These are phyloP conservation scores for Neurospora hispaniola DNA, from an alignment of 495 filamentous ascomycete genomes.

Conservation along the genomic window DNA sequence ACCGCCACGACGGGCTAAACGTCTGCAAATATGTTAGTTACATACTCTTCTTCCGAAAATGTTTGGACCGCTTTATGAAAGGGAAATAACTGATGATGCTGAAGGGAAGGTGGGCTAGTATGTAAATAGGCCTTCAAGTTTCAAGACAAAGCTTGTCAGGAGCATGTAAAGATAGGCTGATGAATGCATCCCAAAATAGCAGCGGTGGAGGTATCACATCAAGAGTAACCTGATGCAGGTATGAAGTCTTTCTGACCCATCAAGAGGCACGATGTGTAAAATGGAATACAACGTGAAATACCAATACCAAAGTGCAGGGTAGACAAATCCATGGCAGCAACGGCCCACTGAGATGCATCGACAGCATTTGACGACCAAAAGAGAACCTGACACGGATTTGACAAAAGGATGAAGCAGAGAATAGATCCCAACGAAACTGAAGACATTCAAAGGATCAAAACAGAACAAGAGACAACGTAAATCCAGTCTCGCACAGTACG, in stretches of 20 bases:
- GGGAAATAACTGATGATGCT: background rate
- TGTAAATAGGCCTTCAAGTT: background rate
- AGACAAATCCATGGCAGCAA: background rate
- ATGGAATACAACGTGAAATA: background rate
- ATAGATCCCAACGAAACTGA: no score
- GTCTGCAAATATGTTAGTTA: slow-evolving; percentile 34
- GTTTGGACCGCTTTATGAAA: background rate
- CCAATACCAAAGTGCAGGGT: background rate
- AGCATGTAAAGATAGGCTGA: background rate
- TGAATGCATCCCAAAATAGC: background rate
- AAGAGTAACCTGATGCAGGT: background rate
- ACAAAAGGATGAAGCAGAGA: no score
- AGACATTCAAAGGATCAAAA: no score
- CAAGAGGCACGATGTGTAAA: background rate
- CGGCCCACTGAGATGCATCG: background rate
- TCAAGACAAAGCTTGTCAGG: background rate
- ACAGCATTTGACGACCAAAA: background rate
- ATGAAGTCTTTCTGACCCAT: background rate
- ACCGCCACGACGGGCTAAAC: slow-evolving; percentile 69
- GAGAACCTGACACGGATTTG: no score
- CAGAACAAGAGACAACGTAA: no score
- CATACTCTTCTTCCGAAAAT: background rate
- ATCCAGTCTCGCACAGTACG: slow-evolving; percentile 10
- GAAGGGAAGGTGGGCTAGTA: background rate
- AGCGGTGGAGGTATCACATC: background rate